Evolutionary conservation across 2,329 filamentous ascomycete species (phyloP).

Genomic region (Pyricularia sp.): DNA sequence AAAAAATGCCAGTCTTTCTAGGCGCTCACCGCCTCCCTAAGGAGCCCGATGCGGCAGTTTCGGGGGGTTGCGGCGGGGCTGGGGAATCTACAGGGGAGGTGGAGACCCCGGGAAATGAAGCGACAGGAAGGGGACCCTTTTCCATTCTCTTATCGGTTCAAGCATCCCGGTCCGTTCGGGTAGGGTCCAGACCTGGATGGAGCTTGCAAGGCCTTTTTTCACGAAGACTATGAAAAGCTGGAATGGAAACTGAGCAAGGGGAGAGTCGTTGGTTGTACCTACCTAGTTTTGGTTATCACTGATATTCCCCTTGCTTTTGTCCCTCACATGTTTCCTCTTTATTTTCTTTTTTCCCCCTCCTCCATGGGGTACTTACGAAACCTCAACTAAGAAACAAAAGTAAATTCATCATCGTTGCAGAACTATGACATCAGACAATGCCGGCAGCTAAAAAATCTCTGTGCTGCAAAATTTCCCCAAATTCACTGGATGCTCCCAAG

Average conservation of each 20-base stretch:
- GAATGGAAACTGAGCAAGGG: neutral
- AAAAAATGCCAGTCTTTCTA: neutral
- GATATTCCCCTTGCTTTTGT: too few species aligned
- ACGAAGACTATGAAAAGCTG: neutral
- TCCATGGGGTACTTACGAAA: neutral
- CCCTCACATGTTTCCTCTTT: neutral
- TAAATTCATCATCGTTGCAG: neutral
- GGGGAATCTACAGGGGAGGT: neutral
- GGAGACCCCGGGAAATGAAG: neutral
- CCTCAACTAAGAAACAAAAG: neutral
- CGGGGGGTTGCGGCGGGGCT: neutral
- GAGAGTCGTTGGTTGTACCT: neutral
- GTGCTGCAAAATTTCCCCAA: neutral
- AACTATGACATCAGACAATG: neutral
- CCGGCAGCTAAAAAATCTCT: too few species aligned
- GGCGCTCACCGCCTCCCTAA: neutral
- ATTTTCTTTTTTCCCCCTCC: neutral
- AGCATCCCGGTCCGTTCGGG: neutral
- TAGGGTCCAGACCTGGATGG: neutral
- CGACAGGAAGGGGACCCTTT: neutral
- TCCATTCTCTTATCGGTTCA: neutral
- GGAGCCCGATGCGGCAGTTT: slow-evolving; percentile 1
- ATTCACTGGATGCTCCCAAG: neutral
- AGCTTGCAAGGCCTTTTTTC: neutral
- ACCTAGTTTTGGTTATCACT: too few species aligned